These are phyloP conservation scores for Psilocybe sp. DNA, from an alignment of 768 basidiomycete species.

Conservation along the genomic window DNA sequence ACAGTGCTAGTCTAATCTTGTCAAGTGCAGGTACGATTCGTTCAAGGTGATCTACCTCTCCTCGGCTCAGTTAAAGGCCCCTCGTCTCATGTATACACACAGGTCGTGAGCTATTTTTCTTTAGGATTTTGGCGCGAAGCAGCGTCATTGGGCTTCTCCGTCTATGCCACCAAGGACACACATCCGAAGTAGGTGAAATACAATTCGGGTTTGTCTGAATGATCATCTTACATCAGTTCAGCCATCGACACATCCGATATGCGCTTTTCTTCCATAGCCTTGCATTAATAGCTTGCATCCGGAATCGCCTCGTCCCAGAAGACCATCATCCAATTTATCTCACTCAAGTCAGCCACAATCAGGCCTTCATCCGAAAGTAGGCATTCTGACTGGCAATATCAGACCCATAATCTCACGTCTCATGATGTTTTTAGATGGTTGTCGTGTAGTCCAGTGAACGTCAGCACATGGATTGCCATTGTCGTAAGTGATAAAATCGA, in stretches of 20 bases:
- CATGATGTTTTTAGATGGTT: slow-evolving; percentile 48
- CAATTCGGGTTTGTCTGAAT: not conserved
- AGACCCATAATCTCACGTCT: not conserved
- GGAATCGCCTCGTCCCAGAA: slow-evolving; percentile 37
- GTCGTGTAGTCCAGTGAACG: slow-evolving; percentile 67
- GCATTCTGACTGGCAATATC: slow-evolving; percentile 9
- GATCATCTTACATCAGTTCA: slow-evolving; percentile 19
- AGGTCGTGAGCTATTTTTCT: slow-evolving; percentile 66
- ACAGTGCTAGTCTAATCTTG: not conserved
- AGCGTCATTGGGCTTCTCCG: slow-evolving; percentile 57
- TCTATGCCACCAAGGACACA: slow-evolving; percentile 54
- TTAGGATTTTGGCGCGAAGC: slow-evolving; percentile 59
- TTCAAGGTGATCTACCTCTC: slow-evolving; percentile 45
- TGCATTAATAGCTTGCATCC: slow-evolving; percentile 59
- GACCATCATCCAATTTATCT: slow-evolving; percentile 40
- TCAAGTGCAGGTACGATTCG: slow-evolving; percentile 51
- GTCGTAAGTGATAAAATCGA: slow-evolving; percentile 41
- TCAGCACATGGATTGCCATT: slow-evolving; percentile 64
- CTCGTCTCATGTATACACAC: not conserved
- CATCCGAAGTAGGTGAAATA: slow-evolving; percentile 61
- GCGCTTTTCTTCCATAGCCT: slow-evolving; percentile 70
- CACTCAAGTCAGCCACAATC: slow-evolving; percentile 58
- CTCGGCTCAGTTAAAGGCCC: not conserved
- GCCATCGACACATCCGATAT: slow-evolving; percentile 69
- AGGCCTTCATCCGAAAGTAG: slow-evolving; percentile 58